Conservation (phyloP, 768 basidiomycete species). For the Tephrocybe sp. region DNA sequence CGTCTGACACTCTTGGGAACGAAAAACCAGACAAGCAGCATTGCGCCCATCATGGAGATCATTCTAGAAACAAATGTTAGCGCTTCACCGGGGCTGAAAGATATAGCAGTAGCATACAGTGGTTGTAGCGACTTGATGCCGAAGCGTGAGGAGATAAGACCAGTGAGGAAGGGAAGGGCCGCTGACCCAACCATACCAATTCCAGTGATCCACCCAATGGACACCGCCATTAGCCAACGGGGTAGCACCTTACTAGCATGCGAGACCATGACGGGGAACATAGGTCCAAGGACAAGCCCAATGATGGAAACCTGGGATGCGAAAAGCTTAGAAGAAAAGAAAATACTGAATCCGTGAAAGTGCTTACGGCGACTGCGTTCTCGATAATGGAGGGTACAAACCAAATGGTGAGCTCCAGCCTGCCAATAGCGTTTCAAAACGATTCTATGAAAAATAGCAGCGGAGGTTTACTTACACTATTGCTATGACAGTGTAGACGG, state of each 20-base stretch:
- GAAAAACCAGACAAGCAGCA: slow-evolving; percentile 23
- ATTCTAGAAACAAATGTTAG: slow-evolving; percentile 18
- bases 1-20: slow-evolving; percentile 19
- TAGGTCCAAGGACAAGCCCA: slow-evolving; percentile 52
- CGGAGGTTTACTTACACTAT: slow-evolving; percentile 25
- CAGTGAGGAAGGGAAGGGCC: slow-evolving; percentile 21
- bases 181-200: slow-evolving; percentile 26
- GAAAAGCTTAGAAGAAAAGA: background rate
- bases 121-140: slow-evolving; percentile 16
- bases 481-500: slow-evolving; percentile 30
- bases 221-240: slow-evolving; percentile 32
- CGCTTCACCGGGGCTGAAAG: background rate
- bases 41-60: slow-evolving; percentile 24
- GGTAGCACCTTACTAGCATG: slow-evolving; percentile 34
- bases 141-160: slow-evolving; percentile 14
- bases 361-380: slow-evolving; percentile 43
- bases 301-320: slow-evolving; percentile 36
- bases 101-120: slow-evolving; percentile 11
- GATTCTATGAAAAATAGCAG: background rate
- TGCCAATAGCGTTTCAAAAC: slow-evolving; percentile 5
- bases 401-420: slow-evolving; percentile 52
- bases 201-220: slow-evolving; percentile 45
- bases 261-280: slow-evolving; percentile 45
- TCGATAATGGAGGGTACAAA: slow-evolving; percentile 47
- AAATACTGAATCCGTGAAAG: background rate